Percentiles rank a stretch among this genome's conserved stretches.
Conservation (phyloP, 78 protist genomes). For the Emiliania huxleyi region DNA sequence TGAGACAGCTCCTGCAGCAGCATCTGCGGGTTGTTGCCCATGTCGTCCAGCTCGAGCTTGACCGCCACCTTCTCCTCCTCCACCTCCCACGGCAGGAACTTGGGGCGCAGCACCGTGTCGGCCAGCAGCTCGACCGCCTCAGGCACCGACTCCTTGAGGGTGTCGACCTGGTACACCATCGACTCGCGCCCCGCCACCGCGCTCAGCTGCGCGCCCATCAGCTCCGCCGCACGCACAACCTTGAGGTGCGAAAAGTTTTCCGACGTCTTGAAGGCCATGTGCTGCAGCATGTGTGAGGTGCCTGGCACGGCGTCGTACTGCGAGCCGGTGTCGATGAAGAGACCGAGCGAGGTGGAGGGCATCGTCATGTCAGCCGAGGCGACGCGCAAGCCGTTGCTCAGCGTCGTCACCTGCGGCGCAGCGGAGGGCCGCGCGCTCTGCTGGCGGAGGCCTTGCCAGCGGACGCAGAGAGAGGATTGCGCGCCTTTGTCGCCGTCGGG, state of each 20-base stretch:
- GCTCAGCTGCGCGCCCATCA: not conserved
- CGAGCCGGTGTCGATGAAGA: not conserved
- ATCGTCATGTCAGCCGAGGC: not conserved
- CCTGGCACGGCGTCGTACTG: not conserved
- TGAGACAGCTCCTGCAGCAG: not conserved
- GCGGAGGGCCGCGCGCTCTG: not conserved
- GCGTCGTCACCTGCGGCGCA: not conserved
- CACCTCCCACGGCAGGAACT: not conserved
- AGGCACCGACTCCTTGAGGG: not conserved
- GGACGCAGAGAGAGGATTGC: too few species aligned
- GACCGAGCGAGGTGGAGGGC: not conserved
- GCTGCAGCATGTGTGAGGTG: not conserved
- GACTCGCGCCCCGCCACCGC: not conserved
- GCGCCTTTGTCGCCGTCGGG: not conserved
- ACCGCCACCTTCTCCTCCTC: not conserved
- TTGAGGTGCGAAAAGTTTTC: not conserved
- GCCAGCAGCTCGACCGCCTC: not conserved
- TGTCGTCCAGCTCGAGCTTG: not conserved
- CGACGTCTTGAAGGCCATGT: constrained; percentile 6
- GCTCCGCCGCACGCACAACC: not conserved
- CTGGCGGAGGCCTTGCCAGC: too few species aligned
- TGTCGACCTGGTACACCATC: not conserved
- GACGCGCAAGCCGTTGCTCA: constrained; percentile 21
- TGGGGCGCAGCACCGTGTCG: not conserved
- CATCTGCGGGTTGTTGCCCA: not conserved